These are phyloP conservation scores for Myriosclerotinia scirpicola DNA, from an alignment of 2,329 filamentous ascomycete genomes.

Conservation along the genomic window DNA sequence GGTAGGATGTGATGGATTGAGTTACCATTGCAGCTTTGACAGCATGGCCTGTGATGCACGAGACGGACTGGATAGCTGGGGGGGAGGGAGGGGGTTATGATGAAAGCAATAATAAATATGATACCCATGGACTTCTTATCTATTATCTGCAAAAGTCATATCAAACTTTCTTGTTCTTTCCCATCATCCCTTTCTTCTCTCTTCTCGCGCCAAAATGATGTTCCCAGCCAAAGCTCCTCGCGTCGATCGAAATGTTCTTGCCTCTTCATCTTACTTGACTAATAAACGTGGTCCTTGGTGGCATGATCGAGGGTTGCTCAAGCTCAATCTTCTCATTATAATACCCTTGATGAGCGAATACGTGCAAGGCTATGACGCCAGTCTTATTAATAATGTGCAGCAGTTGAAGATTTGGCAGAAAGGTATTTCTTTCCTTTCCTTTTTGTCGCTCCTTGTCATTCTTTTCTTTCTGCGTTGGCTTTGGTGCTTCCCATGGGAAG, in stretches of 20 bases:
- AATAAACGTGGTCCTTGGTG: constrained; percentile 29
- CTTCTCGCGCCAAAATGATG: background rate
- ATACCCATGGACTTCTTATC: background rate
- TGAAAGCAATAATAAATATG: background rate
- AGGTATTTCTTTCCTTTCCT: constrained; percentile 16
- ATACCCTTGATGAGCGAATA: constrained; percentile 32
- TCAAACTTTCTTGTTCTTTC: background rate
- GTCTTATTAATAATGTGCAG: constrained; percentile 31
- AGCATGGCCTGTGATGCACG: background rate
- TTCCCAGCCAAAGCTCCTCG: background rate
- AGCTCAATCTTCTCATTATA: constrained; percentile 29
- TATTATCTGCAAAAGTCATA: background rate
- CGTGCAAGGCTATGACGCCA: constrained; percentile 29
- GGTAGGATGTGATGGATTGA: background rate
- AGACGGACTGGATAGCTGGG: background rate
- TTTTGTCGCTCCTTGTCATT: background rate
- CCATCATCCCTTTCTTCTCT: background rate
- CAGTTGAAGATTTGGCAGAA: constrained; percentile 28
- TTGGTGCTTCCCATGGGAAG: too few relatives aligned
- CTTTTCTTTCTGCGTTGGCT: background rate
- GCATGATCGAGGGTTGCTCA: constrained; percentile 27
- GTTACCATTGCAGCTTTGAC: constrained; percentile 8
- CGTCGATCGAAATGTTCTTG: constrained; percentile 6
- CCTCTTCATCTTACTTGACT: constrained; percentile 21
- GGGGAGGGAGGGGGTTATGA: too few relatives aligned